Evolutionary conservation across 257 asterid genomes (phyloP).

Genomic region (Fraxinus cuspidata): DNA sequence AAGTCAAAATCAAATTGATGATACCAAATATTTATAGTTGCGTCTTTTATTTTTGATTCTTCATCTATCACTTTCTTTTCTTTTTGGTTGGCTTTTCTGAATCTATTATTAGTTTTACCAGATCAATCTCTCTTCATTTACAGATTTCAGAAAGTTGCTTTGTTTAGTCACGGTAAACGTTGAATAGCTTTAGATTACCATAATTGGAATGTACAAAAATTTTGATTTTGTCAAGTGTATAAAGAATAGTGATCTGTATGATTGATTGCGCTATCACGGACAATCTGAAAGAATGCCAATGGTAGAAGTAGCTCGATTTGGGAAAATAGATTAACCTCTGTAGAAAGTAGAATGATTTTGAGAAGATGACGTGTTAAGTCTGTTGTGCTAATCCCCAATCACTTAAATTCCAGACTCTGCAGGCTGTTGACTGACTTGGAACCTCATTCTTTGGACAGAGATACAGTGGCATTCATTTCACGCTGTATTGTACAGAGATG

Average conservation of each 20-base stretch:
- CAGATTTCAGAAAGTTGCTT: background rate
- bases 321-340: background rate
- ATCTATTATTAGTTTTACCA: conserved; percentile 3
- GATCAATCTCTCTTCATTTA: conserved; percentile 11
- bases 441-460: background rate
- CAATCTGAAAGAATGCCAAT: background rate
- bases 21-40: background rate
- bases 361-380: conserved; percentile 4
- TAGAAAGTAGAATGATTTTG: background rate
- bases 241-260: background rate
- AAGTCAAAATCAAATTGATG: conserved; percentile 11
- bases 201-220: background rate
- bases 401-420: conserved; percentile 23
- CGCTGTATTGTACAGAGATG: conserved; percentile 26
- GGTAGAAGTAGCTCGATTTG: background rate
- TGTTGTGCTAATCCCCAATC: background rate
- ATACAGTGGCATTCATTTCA: conserved; percentile 7
- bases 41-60: background rate
- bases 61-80: background rate
- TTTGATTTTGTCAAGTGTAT: conserved; percentile 1
- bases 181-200: background rate
- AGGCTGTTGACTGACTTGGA: conserved; percentile 24
- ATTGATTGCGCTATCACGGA: background rate
- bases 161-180: conserved; percentile 11
- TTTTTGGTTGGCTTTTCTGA: background rate